phyloP scores from a whole-genome alignment of 1,284 basidiomycete genomes.

The Quambalaria eucalypti region DNA sequence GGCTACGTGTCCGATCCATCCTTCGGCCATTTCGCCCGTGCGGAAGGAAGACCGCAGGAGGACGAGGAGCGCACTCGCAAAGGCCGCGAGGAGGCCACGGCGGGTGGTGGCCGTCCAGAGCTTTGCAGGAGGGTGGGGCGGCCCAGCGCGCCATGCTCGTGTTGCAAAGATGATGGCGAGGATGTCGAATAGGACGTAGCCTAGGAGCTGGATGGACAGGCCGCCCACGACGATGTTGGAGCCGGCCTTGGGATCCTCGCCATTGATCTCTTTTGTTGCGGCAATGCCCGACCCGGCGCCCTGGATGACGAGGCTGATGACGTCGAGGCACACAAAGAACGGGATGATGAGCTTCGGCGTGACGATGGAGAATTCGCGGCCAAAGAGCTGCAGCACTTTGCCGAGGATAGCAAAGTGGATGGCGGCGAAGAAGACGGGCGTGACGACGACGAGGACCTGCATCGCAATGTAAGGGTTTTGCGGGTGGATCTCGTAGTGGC shows the following conservation, averaged over 20 bases:
- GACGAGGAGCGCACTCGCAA: slow-evolving; percentile 1
- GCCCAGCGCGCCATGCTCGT: background rate
- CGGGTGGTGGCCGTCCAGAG: background rate
- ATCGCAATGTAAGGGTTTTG: slow-evolving; percentile 8
- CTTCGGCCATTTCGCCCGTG: slow-evolving; percentile 8
- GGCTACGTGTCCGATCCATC: slow-evolving; percentile 8
- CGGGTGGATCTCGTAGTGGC: slow-evolving; percentile 1
- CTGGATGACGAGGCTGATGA: slow-evolving; percentile 6
- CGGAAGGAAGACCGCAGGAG: slow-evolving; percentile 3
- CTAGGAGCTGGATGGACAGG: slow-evolving; percentile 4
- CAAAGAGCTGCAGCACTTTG: slow-evolving; percentile 3
- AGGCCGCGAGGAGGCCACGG: background rate
- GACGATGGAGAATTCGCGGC: slow-evolving; percentile 2
- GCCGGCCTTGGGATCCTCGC: background rate
- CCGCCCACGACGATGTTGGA: slow-evolving; percentile 9
- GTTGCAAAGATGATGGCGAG: slow-evolving; percentile 3
- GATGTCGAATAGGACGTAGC: slow-evolving; percentile 7
- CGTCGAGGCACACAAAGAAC: slow-evolving; percentile 9
- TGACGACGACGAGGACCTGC: slow-evolving; percentile 8
- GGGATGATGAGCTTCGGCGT: slow-evolving; percentile 4
- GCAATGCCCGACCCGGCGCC: slow-evolving; percentile 8
- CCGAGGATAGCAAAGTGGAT: slow-evolving; percentile 10
- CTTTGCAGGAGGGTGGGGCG: background rate
- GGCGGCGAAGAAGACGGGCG: slow-evolving; percentile 10
- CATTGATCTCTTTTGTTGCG: slow-evolving; percentile 1